Percentiles rank a stretch among this genome's conserved stretches.
These are phyloP conservation scores for Pinus albicaulis DNA, from an alignment of 75 land plant genomes.

Conservation along the genomic window DNA sequence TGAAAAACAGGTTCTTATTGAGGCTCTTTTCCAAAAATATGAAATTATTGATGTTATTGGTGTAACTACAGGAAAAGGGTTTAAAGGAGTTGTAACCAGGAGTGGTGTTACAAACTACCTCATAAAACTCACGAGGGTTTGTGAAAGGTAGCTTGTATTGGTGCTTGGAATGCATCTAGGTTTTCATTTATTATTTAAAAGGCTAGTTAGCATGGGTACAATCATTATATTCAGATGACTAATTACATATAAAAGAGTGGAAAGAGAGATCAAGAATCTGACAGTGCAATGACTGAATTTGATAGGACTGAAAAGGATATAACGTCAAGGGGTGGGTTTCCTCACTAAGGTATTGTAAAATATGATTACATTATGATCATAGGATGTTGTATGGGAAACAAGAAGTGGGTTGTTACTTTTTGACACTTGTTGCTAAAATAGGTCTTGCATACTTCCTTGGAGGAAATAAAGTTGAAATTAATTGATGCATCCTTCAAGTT, in stretches of 20 bases:
- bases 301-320: too few relatives aligned
- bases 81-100: slow-evolving; percentile 91
- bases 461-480: too few relatives aligned
- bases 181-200: slow-evolving; percentile 68
- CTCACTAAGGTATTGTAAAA: slow-evolving; percentile 58
- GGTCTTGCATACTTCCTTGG: too few relatives aligned
- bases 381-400: too few relatives aligned
- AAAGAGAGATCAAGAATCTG: slow-evolving; percentile 37
- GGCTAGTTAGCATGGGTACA: slow-evolving; percentile 54
- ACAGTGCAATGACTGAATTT: slow-evolving; percentile 34
- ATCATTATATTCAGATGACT: too few relatives aligned
- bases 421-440: slow-evolving; percentile 50
- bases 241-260: slow-evolving; percentile 58
- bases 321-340: slow-evolving; percentile 61
- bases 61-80: slow-evolving; percentile 87
- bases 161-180: slow-evolving; percentile 86
- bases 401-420: slow-evolving; percentile 69
- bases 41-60: slow-evolving; percentile 95
- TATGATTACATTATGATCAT: too few relatives aligned
- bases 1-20: slow-evolving; percentile 82
- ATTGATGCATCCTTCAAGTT: slow-evolving; percentile 65
- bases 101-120: slow-evolving; percentile 55
- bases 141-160: too few relatives aligned
- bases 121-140: too few relatives aligned
- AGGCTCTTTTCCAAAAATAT: slow-evolving; percentile 84